Evolutionary conservation across 192 early-diverging fungal genomes (phyloP).

Genomic region (Podila minutissima): DNA sequence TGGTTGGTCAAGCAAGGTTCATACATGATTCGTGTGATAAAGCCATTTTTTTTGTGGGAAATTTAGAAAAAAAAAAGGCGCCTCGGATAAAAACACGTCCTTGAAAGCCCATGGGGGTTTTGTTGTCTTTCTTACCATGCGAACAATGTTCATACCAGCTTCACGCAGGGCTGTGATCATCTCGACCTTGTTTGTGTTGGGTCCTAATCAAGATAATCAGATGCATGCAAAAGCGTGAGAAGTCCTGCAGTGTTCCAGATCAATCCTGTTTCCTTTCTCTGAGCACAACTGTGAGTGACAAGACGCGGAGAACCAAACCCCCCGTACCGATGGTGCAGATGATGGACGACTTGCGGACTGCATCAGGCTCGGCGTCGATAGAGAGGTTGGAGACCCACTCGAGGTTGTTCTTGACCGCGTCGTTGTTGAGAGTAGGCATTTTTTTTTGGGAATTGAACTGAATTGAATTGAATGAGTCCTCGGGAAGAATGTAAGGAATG

Average conservation of each 20-base stretch:
- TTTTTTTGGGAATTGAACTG: neutral
- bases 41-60: neutral
- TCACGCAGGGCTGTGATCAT: conserved; percentile 74
- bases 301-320: neutral
- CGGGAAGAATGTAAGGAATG: conserved; percentile 1
- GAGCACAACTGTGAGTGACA: neutral
- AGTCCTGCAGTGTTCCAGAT: neutral
- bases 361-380: conserved; percentile 64
- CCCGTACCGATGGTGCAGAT: conserved; percentile 80
- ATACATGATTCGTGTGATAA: too few relatives aligned
- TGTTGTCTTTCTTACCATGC: conserved; percentile 61
- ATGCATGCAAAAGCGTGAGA: neutral
- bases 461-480: neutral
- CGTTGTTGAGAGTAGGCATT: conserved; percentile 21
- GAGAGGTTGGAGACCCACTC: conserved; percentile 77
- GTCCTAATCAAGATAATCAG: conserved; percentile 53
- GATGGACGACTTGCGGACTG: conserved; percentile 80
- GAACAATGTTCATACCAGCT: conserved; percentile 85
- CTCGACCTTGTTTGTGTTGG: conserved; percentile 80
- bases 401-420: conserved; percentile 67
- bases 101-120: neutral
- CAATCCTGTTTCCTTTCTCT: too few relatives aligned
- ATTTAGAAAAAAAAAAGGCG: too few relatives aligned
- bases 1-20: neutral
- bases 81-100: too few relatives aligned